phyloP scores from a whole-genome alignment of 805 yeast species.

The Starmerella cellae region DNA sequence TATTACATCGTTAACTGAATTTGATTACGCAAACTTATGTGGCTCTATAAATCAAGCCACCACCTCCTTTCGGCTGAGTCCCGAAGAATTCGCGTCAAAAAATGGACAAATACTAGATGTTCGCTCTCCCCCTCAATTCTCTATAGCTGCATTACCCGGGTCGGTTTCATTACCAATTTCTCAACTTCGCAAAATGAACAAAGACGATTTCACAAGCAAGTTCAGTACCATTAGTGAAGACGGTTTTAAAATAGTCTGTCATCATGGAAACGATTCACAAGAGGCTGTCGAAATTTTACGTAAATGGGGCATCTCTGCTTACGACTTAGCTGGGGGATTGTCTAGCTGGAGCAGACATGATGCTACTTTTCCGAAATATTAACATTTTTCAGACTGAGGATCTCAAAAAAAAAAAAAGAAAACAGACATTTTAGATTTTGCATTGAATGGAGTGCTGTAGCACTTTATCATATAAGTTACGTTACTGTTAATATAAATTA shows the following conservation, averaged over 20 bases:
- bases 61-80: constrained; percentile 29
- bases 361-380: constrained; percentile 49
- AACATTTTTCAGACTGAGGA: too few species aligned
- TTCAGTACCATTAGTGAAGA: constrained; percentile 17
- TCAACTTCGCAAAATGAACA: constrained; percentile 28
- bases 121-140: constrained; percentile 64
- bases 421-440: too few species aligned
- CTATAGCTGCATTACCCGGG: constrained; percentile 45
- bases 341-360: constrained; percentile 57
- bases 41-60: constrained; percentile 38
- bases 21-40: constrained; percentile 64
- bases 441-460: too few species aligned
- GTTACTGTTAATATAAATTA: background rate
- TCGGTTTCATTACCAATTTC: constrained; percentile 55
- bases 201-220: constrained; percentile 20
- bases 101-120: constrained; percentile 50
- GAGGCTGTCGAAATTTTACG: constrained; percentile 49
- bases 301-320: constrained; percentile 39
- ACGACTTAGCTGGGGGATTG: constrained; percentile 70
- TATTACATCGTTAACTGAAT: constrained; percentile 39
- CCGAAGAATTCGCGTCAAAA: constrained; percentile 1
- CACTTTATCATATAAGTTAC: too few species aligned
- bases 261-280: constrained; percentile 87
- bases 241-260: constrained; percentile 53
- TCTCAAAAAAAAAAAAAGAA: too few species aligned